Evolutionary conservation across 2,329 filamentous ascomycete species (phyloP), one percentile per base, ranked within the genome.

Genomic region (Macroventuria anomochaeta): DNA sequence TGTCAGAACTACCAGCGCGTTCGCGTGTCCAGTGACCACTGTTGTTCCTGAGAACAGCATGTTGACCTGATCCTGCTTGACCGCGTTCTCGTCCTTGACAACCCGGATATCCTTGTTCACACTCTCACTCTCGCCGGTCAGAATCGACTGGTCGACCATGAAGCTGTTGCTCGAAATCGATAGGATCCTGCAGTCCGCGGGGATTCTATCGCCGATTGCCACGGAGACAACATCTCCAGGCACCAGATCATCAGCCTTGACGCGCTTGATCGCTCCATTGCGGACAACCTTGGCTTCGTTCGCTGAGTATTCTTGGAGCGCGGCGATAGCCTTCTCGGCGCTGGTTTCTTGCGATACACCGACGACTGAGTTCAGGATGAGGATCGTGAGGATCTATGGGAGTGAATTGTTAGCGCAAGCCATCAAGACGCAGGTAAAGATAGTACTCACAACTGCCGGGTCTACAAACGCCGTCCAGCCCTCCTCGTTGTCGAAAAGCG

Each of bases 11-110:
- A 99, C 95, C 46, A 97, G 80, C 36, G 95, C 95, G 66, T 86
- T 93, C 43, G 95, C 96, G 74, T 93, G 91, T 58, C 95, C 95
- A 61, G 90, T 96, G 17, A 97, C 93, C 15, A 99, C 92, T 3
- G 95, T 97, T 5, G 96, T 99, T 68, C 96, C 96, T 1, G 96
- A 99, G 79, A 99, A 99, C 56, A 99, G 83, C 85, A 96, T 97
- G 76, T 99, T 99, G 79, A 89, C 80, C 80, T 97, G 95, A 74
- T 99, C 95, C 79, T 99, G 95, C 79, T 96, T 91, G 64, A 99
- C 96, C 37, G 93, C 93, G 77, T 89, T 88, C 38, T 83, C 79
- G 71, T 97, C 95, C 64, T 84, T 80, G 62, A 97, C 81, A 5
- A 83, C 80, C 3, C 74, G 74, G 42, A 83, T 84, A 67, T 93